Base-by-base conservation (phyloP, 1,139 yeast genomes). In the Martiniozyma asiatica region DNA sequence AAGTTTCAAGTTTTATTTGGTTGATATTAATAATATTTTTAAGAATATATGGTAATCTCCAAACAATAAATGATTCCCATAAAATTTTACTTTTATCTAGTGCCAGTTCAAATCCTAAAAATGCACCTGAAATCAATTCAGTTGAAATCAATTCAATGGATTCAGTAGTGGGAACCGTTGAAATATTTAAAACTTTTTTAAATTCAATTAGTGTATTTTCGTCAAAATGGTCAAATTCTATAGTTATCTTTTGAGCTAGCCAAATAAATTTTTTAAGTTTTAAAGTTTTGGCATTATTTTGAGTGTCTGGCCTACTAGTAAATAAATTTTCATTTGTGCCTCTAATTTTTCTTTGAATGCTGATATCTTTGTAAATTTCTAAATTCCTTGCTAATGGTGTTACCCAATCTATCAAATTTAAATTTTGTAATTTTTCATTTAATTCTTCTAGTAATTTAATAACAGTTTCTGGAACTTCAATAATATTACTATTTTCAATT, bases 251-350 rank as follows among this genome's bases (percentile, higher is more conserved):
- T 17, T 50, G 48, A 9, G 46, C 41, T n/a, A 51, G 30, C 55
- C 55, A 51, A 6, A 50, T 28, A 6, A 47, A 37, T 26, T 50
- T 50, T 26, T 45, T 47, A 22, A 49, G 21, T 26, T 40, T 39
- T 4, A 47, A 26, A 6, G 39, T 17, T 25, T 39, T 38, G 4
- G 22, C n/a, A 27, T 22, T 34, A 4, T 35, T 36, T 18, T 34
- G n/a, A n/a, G n/a, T 30, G 19, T 30, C 32, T 21, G 31, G 23
- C 11, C 11, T 15, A 6, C 16, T 24, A 14, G 15, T 24, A 6
- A 11, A 14, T n/a, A 18, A 8, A 10, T 20, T 14, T 9, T 4
- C n/a, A 15, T 15, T 21, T 13, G 22, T 21, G 11, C 12, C 15
- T 23, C 8, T 17, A 12, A 11, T 16, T 12, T n/a, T n/a, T n/a